phyloP scores from a whole-genome alignment of 139 green algal species.

The Chlorella sp. region DNA sequence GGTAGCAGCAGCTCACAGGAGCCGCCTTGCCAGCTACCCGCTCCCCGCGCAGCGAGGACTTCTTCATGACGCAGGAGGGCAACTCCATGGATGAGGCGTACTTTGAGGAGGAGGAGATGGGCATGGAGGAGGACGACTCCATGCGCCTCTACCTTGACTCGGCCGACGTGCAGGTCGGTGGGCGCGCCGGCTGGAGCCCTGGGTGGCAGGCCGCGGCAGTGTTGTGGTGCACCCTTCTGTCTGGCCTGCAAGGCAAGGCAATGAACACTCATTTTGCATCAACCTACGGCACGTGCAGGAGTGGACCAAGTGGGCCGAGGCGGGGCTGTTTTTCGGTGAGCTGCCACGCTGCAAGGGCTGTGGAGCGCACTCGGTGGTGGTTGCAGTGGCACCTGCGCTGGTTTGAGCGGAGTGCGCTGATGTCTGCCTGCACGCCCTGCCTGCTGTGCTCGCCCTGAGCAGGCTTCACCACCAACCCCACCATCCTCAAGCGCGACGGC shows the following conservation, averaged over 20 bases:
- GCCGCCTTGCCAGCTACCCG: no score
- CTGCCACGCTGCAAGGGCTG: neutral
- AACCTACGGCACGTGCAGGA: neutral
- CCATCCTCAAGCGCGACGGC: constrained; percentile 75
- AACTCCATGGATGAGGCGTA: constrained; percentile 6
- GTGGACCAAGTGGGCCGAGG: constrained; percentile 61
- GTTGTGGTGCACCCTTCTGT: no score
- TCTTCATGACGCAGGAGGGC: neutral
- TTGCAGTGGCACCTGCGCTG: neutral
- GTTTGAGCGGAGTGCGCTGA: neutral
- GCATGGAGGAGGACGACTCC: neutral
- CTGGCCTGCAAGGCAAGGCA: neutral
- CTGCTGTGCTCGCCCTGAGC: neutral
- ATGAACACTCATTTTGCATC: neutral
- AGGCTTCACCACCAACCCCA: constrained; percentile 88
- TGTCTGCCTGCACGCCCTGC: no score
- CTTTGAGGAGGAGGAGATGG: constrained; percentile 3
- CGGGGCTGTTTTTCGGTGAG: constrained; percentile 66
- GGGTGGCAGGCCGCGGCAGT: no score
- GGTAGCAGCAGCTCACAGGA: no score
- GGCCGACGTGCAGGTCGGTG: constrained; percentile 43
- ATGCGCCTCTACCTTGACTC: constrained; percentile 72
- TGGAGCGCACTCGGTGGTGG: no score
- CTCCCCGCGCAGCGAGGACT: constrained; percentile 16
- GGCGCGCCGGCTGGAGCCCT: neutral